Base-by-base conservation (phyloP, 768 basidiomycete genomes). In the Tricholoma saponaceum region DNA sequence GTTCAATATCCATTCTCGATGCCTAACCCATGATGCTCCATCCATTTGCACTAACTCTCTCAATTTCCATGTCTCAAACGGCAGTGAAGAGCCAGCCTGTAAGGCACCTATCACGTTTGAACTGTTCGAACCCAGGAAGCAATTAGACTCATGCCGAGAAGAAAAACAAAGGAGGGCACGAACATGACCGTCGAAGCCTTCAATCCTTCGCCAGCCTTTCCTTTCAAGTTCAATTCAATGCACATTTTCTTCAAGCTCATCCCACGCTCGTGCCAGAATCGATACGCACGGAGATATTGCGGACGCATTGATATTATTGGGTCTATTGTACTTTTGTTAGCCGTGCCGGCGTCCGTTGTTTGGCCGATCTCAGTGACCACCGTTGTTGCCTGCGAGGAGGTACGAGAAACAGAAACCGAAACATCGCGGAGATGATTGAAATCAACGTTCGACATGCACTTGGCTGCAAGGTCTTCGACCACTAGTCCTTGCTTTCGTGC, bases 201-300 rank as follows among this genome's bases (percentile, higher is more conserved):
- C 47, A 75, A 59, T 23, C 62, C 62, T 44, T 62, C 58, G 33
- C 61, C 64, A 39, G 59, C n/a, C n/a, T n/a, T n/a, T n/a, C n/a
- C n/a, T n/a, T 58, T 62, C 46, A 63, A 8, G 16, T 65, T 63
- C 52, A 75, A 60, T 23, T 65, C 65, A 2, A 47, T 51, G 53
- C 71, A 69, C 68, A 75, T 72, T 49, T 60, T 61, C 10, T 72
- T 66, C n/a, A 75, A 23, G 20, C 54, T 23, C 56, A 73, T 64
- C 9, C 62, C 59, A 13, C 58, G 60, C 14, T 66, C 64, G 52
- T 70, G 62, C 74, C 74, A 75, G 56, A 66, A 59, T 23, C 67
- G 64, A 53, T 74, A 72, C n/a, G 73, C 72, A 20, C 73, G 71
- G 22, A 72, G 62, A 50, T 67, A 64, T 44, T 73, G 71, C 14